Evolutionary conservation across 257 asterid genomes (phyloP).

Genomic region (Linderniella brevidens): DNA sequence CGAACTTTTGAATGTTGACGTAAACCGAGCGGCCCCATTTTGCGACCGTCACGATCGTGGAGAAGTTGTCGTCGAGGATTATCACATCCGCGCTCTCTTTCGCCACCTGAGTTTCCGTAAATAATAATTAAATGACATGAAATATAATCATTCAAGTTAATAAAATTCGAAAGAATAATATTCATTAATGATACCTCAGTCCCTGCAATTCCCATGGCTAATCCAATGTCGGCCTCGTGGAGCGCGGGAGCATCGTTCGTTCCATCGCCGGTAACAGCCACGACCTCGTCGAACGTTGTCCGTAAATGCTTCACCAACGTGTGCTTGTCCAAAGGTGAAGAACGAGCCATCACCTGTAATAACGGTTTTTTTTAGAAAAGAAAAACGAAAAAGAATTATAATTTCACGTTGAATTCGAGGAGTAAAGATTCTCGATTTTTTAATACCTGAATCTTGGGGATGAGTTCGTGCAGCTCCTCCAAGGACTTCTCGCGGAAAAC

Average conservation of each 20-base stretch:
- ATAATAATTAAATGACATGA: not conserved
- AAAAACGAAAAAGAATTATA: not conserved
- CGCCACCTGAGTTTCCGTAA: constrained; percentile 36
- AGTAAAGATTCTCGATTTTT: not conserved
- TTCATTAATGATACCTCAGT: constrained; percentile 42
- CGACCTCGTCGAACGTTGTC: constrained; percentile 68
- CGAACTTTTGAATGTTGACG: constrained; percentile 83
- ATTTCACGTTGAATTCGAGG: not conserved
- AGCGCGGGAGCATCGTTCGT: constrained; percentile 53
- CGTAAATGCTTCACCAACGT: constrained; percentile 76
- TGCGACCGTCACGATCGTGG: constrained; percentile 90
- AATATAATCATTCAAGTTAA: not conserved
- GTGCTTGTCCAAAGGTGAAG: constrained; percentile 92
- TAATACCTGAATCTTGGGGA: constrained; percentile 78
- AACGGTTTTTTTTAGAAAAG: not conserved
- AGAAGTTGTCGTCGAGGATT: constrained; percentile 44
- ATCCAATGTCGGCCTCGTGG: constrained; percentile 47
- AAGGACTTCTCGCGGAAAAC: constrained; percentile 60
- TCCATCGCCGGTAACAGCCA: constrained; percentile 56
- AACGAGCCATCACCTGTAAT: constrained; percentile 88
- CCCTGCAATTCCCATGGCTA: constrained; percentile 52
- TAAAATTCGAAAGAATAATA: no score
- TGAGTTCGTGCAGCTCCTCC: constrained; percentile 56
- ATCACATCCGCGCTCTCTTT: constrained; percentile 45
- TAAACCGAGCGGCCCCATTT: constrained; percentile 99